These are phyloP conservation scores for Fusarium sp. DNA, from an alignment of 2,329 filamentous ascomycete species.

Conservation along the genomic window DNA sequence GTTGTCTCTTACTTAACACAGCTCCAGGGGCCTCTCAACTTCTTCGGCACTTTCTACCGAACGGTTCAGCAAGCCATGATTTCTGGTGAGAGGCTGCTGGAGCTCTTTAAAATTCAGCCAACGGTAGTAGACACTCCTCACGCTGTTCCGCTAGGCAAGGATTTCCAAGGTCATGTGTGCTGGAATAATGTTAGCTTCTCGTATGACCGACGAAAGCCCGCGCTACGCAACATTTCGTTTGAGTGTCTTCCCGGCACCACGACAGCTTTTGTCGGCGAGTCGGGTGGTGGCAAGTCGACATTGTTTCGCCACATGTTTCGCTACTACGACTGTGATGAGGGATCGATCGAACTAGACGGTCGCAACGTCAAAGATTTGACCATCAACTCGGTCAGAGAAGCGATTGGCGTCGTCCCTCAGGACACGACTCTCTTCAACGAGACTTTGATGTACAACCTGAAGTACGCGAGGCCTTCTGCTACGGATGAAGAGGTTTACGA, in stretches of 20 bases:
- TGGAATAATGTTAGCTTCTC: constrained; percentile 93
- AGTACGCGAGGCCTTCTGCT: constrained; percentile 84
- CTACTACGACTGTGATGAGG: constrained; percentile 88
- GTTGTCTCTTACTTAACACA: constrained; percentile 83
- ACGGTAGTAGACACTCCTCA: constrained; percentile 83
- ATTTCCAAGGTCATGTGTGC: constrained; percentile 82
- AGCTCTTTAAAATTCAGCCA: constrained; percentile 95
- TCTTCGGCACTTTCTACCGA: constrained; percentile 94
- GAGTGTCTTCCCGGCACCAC: constrained; percentile 89
- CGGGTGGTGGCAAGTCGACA: constrained; percentile 96
- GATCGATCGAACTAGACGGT: constrained; percentile 86
- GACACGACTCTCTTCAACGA: constrained; percentile 97
- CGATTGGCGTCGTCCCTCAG: constrained; percentile 96
- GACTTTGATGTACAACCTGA: constrained; percentile 92
- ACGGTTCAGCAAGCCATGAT: constrained; percentile 98
- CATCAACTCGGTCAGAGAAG: constrained; percentile 89
- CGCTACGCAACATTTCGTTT: constrained; percentile 85
- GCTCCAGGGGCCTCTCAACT: constrained; percentile 83
- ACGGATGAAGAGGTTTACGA: constrained; percentile 84
- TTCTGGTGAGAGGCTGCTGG: constrained; percentile 92
- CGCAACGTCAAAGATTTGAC: constrained; percentile 86
- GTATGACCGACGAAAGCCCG: constrained; percentile 88
- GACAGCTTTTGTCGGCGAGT: constrained; percentile 95
- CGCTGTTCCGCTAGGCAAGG: constrained; percentile 66
- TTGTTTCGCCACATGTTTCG: constrained; percentile 95